phyloP scores from a whole-genome alignment of 1,284 basidiomycete genomes.

The Marasmius sp. region DNA sequence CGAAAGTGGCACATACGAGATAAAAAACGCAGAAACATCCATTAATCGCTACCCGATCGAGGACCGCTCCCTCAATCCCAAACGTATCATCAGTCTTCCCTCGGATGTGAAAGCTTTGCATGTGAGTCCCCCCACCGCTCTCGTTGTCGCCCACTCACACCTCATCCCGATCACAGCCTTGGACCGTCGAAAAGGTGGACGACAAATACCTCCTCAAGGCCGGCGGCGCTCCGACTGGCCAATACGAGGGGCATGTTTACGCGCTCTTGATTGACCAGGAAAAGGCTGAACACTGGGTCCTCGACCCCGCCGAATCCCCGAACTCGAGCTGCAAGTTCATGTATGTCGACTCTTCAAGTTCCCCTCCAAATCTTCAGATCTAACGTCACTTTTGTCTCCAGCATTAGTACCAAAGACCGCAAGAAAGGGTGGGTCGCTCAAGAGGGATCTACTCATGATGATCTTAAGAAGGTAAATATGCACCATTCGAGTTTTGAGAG shows the following conservation, averaged over 20 bases:
- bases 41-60: not conserved
- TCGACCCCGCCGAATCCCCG: not conserved
- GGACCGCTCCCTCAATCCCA: not conserved
- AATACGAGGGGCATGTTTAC: not conserved
- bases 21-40: too few relatives aligned
- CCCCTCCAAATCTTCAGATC: too few relatives aligned
- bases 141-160: not conserved
- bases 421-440: conserved; percentile 3
- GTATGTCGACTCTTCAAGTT: not conserved
- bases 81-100: not conserved
- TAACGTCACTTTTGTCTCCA: not conserved
- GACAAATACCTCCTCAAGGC: not conserved
- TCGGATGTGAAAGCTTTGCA: not conserved
- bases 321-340: conserved; percentile 1
- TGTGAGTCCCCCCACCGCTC: not conserved
- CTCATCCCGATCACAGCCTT: not conserved
- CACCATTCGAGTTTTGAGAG: not conserved
- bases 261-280: not conserved
- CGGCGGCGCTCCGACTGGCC: not conserved
- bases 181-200: not conserved
- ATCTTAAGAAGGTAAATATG: not conserved
- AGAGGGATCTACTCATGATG: not conserved
- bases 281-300: not conserved
- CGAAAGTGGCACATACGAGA: too few relatives aligned
- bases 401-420: not conserved